These are phyloP conservation scores for Colletotrichum magnum DNA, from an alignment of 2,329 filamentous ascomycete species.

Conservation along the genomic window DNA sequence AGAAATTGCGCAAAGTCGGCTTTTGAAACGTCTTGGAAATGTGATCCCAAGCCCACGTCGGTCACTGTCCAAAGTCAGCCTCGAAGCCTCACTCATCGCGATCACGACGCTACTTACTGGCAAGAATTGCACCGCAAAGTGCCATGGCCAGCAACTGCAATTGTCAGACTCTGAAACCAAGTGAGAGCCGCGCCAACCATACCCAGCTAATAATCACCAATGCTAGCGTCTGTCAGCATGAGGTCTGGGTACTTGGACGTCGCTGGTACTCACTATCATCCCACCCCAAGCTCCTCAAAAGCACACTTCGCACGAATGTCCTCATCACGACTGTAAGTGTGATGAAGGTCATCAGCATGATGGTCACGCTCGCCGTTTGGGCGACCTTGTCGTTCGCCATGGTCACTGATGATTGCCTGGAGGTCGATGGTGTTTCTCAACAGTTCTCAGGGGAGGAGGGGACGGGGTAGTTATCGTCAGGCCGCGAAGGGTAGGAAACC, in stretches of 20 bases:
- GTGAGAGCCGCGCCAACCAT: neutral
- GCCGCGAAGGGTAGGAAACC: neutral
- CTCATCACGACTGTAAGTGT: constrained; percentile 35
- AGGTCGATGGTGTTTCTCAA: constrained; percentile 26
- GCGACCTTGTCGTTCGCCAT: constrained; percentile 39
- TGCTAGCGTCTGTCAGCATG: constrained; percentile 27
- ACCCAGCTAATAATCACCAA: constrained; percentile 40
- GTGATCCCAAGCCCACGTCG: constrained; percentile 37
- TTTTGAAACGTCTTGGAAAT: constrained; percentile 34
- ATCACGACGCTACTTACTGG: constrained; percentile 21
- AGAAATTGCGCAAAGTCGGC: constrained; percentile 33
- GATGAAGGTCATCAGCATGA: constrained; percentile 35
- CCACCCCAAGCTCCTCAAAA: constrained; percentile 38
- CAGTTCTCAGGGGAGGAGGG: constrained; percentile 5
- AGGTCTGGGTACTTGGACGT: neutral
- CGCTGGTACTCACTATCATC: constrained; percentile 37
- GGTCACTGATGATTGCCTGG: constrained; percentile 28
- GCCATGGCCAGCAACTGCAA: constrained; percentile 36
- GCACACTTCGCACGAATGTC: constrained; percentile 34
- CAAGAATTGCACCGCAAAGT: constrained; percentile 38
- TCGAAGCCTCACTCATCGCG: too few species aligned
- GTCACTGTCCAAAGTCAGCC: constrained; percentile 35
- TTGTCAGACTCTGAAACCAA: neutral
- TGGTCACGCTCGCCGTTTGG: constrained; percentile 34
- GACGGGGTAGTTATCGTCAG: constrained; percentile 26